Evolutionary conservation across 129 eudicot species (phyloP).

Genomic region (Rutidosis leptorrhynchoides): DNA sequence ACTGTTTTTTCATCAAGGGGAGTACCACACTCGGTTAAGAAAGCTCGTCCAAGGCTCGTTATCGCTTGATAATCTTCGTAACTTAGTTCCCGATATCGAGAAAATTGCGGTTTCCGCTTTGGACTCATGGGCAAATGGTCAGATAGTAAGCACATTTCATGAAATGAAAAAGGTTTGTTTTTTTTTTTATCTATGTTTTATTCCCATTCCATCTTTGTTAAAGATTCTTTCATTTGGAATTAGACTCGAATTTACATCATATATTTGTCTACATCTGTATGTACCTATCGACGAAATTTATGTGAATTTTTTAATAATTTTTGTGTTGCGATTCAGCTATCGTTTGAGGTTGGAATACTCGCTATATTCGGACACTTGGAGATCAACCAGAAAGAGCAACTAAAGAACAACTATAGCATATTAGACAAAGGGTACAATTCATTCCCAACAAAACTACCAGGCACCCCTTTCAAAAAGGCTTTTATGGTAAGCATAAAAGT

Average conservation of each 20-base stretch:
- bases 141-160: conserved; percentile 41
- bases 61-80: conserved; percentile 42
- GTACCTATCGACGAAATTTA: conserved; percentile 7
- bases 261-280: conserved; percentile 15
- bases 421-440: conserved; percentile 57
- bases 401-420: conserved; percentile 49
- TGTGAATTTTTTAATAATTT: background rate
- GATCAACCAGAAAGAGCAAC: conserved; percentile 37
- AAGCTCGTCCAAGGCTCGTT: conserved; percentile 51
- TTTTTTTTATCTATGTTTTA: conserved; percentile 11
- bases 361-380: conserved; percentile 55
- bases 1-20: conserved; percentile 57
- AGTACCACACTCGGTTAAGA: conserved; percentile 47
- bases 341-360: conserved; percentile 61
- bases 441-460: conserved; percentile 53
- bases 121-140: conserved; percentile 41
- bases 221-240: conserved; percentile 21
- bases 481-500: conserved; percentile 42
- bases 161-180: conserved; percentile 58
- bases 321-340: conserved; percentile 31
- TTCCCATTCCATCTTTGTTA: background rate
- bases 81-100: conserved; percentile 43
- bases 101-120: conserved; percentile 35
- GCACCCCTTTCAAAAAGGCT: conserved; percentile 53
- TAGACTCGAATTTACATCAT: conserved; percentile 12